Conservation (phyloP, 192 early-diverging fungal genomes). For the Rhizophagus clarus region DNA sequence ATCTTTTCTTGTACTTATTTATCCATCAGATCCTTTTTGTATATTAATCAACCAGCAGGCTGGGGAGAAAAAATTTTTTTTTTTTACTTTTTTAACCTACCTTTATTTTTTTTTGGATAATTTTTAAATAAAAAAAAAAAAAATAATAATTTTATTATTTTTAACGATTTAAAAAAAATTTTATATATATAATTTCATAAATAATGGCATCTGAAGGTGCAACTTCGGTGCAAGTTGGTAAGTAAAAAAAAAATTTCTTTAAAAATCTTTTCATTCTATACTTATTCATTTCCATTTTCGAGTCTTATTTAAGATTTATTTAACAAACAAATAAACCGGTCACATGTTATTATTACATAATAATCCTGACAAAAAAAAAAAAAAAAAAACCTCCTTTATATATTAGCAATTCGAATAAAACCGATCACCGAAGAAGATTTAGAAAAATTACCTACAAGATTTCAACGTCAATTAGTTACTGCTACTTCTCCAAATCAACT, state of each 20-base stretch:
- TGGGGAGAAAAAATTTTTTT: too few relatives aligned
- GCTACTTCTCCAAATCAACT: background rate
- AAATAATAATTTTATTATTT: too few relatives aligned
- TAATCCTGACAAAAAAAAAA: background rate
- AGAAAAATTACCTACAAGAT: conserved; percentile 3
- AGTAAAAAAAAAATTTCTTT: background rate
- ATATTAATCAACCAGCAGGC: too few relatives aligned
- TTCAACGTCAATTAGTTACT: conserved; percentile 7
- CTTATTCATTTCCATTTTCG: too few relatives aligned
- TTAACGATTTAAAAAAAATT: background rate
- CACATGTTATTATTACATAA: background rate
- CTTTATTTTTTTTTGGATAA: too few relatives aligned
- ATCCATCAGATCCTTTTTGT: too few relatives aligned
- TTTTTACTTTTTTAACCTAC: too few relatives aligned
- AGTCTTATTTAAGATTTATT: too few relatives aligned
- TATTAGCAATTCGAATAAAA: background rate
- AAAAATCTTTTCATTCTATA: too few relatives aligned
- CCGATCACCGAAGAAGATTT: conserved; percentile 2
- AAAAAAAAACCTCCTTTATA: background rate
- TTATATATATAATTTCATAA: background rate
- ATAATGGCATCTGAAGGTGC: background rate
- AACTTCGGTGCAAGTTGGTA: background rate
- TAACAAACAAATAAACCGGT: background rate
- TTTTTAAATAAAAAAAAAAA: too few relatives aligned
- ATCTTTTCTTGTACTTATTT: too few relatives aligned